Percentiles rank a stretch among this genome's conserved stretches.
These are phyloP conservation scores for Penicillium macrosclerotiorum DNA, from an alignment of 495 filamentous ascomycete species.

Conservation along the genomic window DNA sequence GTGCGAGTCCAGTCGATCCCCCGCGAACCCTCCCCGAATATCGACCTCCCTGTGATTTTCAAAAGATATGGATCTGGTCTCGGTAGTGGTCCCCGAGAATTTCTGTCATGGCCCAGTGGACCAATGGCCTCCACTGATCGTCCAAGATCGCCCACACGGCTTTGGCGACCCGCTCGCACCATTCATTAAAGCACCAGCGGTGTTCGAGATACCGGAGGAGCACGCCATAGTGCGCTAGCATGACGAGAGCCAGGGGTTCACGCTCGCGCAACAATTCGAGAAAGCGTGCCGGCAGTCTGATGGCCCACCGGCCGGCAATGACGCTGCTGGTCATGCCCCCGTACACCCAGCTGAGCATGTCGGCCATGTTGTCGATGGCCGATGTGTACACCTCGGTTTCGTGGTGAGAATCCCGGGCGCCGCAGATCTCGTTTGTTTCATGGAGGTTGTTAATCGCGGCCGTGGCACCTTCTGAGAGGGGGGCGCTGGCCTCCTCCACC, in stretches of 20 bases:
- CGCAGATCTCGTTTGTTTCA: constrained; percentile 28
- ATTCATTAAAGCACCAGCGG: constrained; percentile 50
- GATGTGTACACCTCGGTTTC: constrained; percentile 31
- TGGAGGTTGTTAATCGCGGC: constrained; percentile 22
- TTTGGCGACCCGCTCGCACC: constrained; percentile 34
- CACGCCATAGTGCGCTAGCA: constrained; percentile 49
- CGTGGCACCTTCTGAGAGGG: constrained; percentile 20
- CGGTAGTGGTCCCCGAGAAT: constrained; percentile 32
- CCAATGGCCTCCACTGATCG: constrained; percentile 36
- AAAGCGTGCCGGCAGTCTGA: constrained; percentile 49
- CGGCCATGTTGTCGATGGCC: constrained; percentile 33
- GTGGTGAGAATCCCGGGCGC: constrained; percentile 27
- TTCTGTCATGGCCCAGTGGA: constrained; percentile 34
- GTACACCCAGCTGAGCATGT: constrained; percentile 28
- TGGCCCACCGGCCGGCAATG: constrained; percentile 42
- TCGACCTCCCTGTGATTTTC: too few relatives aligned
- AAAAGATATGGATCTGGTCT: constrained; percentile 10
- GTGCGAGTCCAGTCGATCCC: background rate
- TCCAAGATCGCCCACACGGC: constrained; percentile 40
- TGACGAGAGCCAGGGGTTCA: constrained; percentile 53
- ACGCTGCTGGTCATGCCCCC: constrained; percentile 27
- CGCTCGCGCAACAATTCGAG: constrained; percentile 48
- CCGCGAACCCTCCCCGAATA: background rate
- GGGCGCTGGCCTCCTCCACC: constrained; percentile 22
- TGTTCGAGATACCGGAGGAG: constrained; percentile 39